Conservation (phyloP, 2,329 filamentous ascomycete genomes). For the Penicillium nordicum region DNA sequence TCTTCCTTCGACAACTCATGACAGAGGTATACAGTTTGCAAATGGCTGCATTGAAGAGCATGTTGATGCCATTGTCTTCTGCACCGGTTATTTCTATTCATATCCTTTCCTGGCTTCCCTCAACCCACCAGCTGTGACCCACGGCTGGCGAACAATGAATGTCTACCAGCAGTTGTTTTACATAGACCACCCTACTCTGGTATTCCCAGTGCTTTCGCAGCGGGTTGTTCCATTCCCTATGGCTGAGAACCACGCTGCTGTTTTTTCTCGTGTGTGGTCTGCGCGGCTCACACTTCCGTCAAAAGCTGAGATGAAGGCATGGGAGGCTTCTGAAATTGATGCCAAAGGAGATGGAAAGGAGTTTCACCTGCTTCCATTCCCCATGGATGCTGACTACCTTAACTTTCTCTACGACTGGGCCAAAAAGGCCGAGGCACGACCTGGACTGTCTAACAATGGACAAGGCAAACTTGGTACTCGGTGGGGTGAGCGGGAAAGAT, state of each 20-base stretch:
- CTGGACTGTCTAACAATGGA: conserved; percentile 43
- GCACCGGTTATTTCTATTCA: conserved; percentile 84
- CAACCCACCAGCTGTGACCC: conserved; percentile 58
- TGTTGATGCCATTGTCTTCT: conserved; percentile 77
- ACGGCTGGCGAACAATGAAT: conserved; percentile 67
- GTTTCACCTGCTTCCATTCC: conserved; percentile 56
- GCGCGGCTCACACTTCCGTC: conserved; percentile 65
- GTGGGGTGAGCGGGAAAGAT: conserved; percentile 70
- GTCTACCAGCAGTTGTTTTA: conserved; percentile 79
- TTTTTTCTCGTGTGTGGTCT: conserved; percentile 73
- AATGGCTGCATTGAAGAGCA: conserved; percentile 62
- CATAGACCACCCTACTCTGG: conserved; percentile 70
- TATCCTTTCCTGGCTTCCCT: conserved; percentile 65
- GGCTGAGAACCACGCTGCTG: conserved; percentile 73
- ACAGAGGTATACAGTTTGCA: conserved; percentile 62
- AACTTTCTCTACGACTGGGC: conserved; percentile 47
- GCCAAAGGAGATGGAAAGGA: conserved; percentile 47
- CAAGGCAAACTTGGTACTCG: conserved; percentile 64
- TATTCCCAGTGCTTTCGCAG: conserved; percentile 71
- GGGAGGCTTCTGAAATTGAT: conserved; percentile 53
- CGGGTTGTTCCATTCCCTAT: conserved; percentile 86
- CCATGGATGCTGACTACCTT: conserved; percentile 45
- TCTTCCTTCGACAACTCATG: conserved; percentile 49
- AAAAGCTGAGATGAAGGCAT: conserved; percentile 61
- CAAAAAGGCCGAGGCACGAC: conserved; percentile 30